Percentiles rank a stretch among this genome's conserved stretches.
Conservation (phyloP, 1,139 yeast species). For the Nakaseomyces glabratus region DNA sequence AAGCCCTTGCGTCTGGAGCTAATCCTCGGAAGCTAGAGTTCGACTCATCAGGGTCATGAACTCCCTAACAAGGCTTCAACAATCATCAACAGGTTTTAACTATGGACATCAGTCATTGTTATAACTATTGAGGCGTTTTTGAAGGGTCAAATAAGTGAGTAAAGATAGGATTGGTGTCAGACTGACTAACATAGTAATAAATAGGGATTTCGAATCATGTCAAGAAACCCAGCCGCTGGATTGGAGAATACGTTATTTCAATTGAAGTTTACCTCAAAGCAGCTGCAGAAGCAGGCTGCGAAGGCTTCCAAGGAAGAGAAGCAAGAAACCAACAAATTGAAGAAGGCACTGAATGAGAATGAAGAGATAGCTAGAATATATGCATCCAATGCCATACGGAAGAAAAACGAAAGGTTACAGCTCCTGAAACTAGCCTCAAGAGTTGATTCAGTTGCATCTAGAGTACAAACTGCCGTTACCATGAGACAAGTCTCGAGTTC, state of each 20-base stretch:
- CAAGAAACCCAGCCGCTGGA: constrained; percentile 28
- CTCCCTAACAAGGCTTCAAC: too few relatives aligned
- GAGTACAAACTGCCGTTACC: constrained; percentile 96
- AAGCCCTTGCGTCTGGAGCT: too few relatives aligned
- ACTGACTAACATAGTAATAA: background rate
- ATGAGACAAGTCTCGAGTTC: constrained; percentile 92
- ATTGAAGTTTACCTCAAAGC: constrained; percentile 79
- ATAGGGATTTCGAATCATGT: constrained; percentile 15
- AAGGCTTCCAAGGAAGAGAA: constrained; percentile 88
- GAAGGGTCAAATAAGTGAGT: background rate
- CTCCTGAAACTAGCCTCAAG: constrained; percentile 76
- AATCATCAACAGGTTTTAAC: too few relatives aligned
- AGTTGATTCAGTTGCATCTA: constrained; percentile 89
- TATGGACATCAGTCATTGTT: too few relatives aligned
- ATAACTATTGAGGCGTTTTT: background rate
- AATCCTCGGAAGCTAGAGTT: too few relatives aligned
- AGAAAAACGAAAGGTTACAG: constrained; percentile 78
- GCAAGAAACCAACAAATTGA: constrained; percentile 77
- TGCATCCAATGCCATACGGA: constrained; percentile 93
- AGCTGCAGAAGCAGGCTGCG: constrained; percentile 78
- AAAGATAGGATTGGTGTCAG: too few relatives aligned
- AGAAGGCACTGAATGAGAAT: constrained; percentile 50
- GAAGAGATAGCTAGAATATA: constrained; percentile 89
- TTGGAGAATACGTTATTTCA: constrained; percentile 31
- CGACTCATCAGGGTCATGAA: too few relatives aligned